Evolutionary conservation across 2,329 filamentous ascomycete genomes (phyloP).

Genomic region (Penicillium sp.): DNA sequence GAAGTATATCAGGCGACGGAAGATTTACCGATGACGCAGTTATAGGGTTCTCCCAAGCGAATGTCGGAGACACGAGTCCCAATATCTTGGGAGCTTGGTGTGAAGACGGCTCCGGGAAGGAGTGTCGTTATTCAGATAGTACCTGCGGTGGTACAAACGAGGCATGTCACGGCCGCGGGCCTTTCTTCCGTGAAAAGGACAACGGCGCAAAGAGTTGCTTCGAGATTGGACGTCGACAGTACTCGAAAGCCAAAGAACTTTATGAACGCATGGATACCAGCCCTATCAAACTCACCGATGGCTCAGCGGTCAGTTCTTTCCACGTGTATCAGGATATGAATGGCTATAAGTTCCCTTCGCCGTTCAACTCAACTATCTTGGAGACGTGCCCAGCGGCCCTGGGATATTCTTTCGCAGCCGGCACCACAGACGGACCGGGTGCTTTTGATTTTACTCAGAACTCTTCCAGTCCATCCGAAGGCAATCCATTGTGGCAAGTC

Average conservation of each 20-base stretch:
- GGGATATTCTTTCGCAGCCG: constrained; percentile 89
- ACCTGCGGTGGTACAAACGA: constrained; percentile 63
- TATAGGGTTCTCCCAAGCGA: constrained; percentile 89
- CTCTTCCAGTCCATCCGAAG: constrained; percentile 67
- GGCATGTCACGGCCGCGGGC: constrained; percentile 49
- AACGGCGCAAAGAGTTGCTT: constrained; percentile 52
- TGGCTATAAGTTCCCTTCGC: constrained; percentile 70
- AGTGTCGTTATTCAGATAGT: constrained; percentile 66
- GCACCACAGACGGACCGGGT: constrained; percentile 88
- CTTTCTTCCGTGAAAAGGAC: constrained; percentile 47
- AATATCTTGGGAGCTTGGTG: constrained; percentile 88
- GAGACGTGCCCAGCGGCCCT: constrained; percentile 82
- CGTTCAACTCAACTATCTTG: constrained; percentile 63
- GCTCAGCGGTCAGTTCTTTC: constrained; percentile 72
- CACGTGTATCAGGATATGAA: constrained; percentile 85
- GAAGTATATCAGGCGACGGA: constrained; percentile 58
- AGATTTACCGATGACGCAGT: constrained; percentile 70
- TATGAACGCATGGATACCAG: constrained; percentile 57
- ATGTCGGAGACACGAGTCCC: constrained; percentile 86
- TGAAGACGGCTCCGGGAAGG: constrained; percentile 72
- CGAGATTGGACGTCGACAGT: constrained; percentile 51
- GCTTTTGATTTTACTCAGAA: constrained; percentile 94
- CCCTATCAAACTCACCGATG: constrained; percentile 50
- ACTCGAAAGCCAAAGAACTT: constrained; percentile 47
- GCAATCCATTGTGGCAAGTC: constrained; percentile 76